Conservation (phyloP, 1,139 yeast species). For the Nakaseomyces glabratus region DNA sequence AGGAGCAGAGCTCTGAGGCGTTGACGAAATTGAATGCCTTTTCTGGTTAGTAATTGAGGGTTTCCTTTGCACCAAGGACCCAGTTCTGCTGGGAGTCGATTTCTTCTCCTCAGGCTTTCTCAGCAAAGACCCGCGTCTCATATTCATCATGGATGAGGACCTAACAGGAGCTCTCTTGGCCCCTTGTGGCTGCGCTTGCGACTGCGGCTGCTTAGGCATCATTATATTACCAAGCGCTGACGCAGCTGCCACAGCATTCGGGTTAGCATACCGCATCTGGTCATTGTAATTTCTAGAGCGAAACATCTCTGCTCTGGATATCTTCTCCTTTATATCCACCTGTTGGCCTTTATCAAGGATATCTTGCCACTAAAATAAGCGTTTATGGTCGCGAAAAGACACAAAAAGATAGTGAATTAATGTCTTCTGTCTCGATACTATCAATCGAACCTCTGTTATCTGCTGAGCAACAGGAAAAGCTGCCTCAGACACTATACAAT, state of each 20-base stretch:
- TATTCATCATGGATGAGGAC: conserved; percentile 11
- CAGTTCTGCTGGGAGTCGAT: neutral
- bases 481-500: too few species aligned
- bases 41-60: neutral
- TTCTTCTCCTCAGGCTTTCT: neutral
- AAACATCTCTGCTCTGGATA: too few species aligned
- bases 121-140: conserved; percentile 5
- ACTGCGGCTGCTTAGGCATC: conserved; percentile 25
- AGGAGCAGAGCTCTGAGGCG: conserved; percentile 4
- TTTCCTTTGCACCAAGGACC: conserved; percentile 4
- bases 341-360: too few species aligned
- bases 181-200: conserved; percentile 10
- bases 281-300: conserved; percentile 6
- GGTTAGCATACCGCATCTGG: conserved; percentile 14
- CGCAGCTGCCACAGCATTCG: conserved; percentile 41
- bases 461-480: too few species aligned
- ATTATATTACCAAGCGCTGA: conserved; percentile 34
- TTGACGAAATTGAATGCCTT: neutral
- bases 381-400: too few species aligned
- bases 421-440: too few species aligned
- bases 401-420: too few species aligned
- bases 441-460: too few species aligned
- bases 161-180: conserved; percentile 18
- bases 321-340: too few species aligned
- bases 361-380: too few species aligned